Evolutionary conservation across 371 early-diverging fungal species (phyloP), one percentile per base, ranked within the genome.

Genomic region (Lichtheimia ramosa): DNA sequence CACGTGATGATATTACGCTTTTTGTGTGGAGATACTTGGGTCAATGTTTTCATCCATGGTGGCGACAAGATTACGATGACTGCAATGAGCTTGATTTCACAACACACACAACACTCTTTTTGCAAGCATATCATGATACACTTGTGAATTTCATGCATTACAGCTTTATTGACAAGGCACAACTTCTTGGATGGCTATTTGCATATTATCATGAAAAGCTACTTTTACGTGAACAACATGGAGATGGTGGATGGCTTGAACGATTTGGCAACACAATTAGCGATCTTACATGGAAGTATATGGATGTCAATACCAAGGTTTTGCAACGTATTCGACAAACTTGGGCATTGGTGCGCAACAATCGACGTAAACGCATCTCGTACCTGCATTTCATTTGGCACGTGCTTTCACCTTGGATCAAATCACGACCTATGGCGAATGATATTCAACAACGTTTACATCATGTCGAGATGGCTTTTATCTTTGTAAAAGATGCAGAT

Each of bases 331-430:
- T 54, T 13, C 55, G 43, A 5, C 54, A 61, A 16, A 49, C 49
- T 2, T 54, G 41, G 51, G 24, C 51, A 6, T 58, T 51, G n/a
- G 20, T 48, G 48, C 46, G 48, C 34, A 34, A 55, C 56, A 46
- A 51, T 43, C 43, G 28, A 43, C 54, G 55, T 12, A 21, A 23
- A 43, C 12, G 48, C 0, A 53, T 53, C 10, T 6, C 34, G 1
- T 61, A 61, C 41, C 42, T 61, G n/a, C 23, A 34, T 2, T 62
- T 62, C 42, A 43, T 62, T 18, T 56, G 50, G 49, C 41, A 43
- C 16, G 51, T 51, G 1, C 15, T 56, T 28, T 51, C 20, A 18
- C 23, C 25, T 0, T 43, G 62, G 50, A 40, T 51, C 23, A 15
- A 1, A 43, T 25, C 18, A 4, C 51, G 23, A 21, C 16, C 50